These are phyloP conservation scores for Lentinula raphanica DNA, from an alignment of 768 basidiomycete genomes.

Conservation along the genomic window DNA sequence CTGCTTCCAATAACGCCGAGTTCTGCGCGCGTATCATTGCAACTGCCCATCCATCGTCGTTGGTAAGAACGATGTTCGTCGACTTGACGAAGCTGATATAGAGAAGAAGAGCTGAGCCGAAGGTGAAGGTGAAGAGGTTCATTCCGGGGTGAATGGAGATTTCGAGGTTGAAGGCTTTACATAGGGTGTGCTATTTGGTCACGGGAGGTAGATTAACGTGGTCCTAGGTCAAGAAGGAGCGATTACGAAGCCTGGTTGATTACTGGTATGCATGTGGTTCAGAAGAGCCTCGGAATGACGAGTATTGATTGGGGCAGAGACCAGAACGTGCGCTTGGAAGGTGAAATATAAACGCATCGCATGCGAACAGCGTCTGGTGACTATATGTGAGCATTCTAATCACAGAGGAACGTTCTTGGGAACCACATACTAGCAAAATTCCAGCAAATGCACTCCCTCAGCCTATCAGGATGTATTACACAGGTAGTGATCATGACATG, in stretches of 20 bases:
- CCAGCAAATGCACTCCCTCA: too few species aligned
- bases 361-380: not conserved
- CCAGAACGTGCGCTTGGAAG: not conserved
- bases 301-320: too few species aligned
- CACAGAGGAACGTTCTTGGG: not conserved
- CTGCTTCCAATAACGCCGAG: constrained; percentile 30
- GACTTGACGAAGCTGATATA: not conserved
- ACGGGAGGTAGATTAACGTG: not conserved
- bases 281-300: not conserved
- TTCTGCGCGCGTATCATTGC: constrained; percentile 40
- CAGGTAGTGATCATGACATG: too few species aligned
- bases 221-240: not conserved
- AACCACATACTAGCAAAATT: not conserved
- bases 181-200: not conserved
- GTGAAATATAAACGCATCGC: too few species aligned
- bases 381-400: too few species aligned
- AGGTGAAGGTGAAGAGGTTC: not conserved
- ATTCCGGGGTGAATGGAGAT: not conserved
- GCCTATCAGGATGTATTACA: too few species aligned
- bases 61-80: constrained; percentile 22
- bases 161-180: not conserved
- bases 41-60: constrained; percentile 41
- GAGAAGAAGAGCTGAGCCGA: not conserved
- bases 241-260: not conserved
- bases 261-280: not conserved